A percentile compares a stretch with the other conserved stretches of the same genome.
These are phyloP conservation scores for Pythium insidiosum DNA, from an alignment of 352 stramenopile genomes.

Conservation along the genomic window DNA sequence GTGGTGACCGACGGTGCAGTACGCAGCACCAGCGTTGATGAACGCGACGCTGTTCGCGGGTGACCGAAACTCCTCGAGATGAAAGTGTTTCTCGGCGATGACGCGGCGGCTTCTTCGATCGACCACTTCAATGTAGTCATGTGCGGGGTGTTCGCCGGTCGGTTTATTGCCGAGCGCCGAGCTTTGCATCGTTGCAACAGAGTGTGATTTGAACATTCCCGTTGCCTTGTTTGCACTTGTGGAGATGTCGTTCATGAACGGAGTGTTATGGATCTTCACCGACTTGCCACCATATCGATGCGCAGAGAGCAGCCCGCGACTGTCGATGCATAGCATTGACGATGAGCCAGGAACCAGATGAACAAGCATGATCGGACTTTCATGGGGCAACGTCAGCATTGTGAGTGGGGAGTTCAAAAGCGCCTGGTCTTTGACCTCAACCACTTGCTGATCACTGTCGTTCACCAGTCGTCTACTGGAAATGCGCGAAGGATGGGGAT, in stretches of 20 bases:
- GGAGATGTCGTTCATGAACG: conserved; percentile 36
- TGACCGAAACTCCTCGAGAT: conserved; percentile 8
- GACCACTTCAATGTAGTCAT: conserved; percentile 51
- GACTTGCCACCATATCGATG: conserved; percentile 56
- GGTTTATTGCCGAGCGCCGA: conserved; percentile 9
- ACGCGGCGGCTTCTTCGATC: conserved; percentile 62
- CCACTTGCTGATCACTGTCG: no score
- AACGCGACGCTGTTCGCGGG: conserved; percentile 42
- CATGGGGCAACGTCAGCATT: conserved; percentile 45
- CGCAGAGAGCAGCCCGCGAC: conserved; percentile 52
- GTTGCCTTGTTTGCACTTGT: conserved; percentile 28
- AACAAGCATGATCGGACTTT: conserved; percentile 45
- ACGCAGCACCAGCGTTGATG: conserved; percentile 39
- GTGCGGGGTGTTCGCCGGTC: conserved; percentile 12
- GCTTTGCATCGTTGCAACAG: background rate
- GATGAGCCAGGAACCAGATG: conserved; percentile 34
- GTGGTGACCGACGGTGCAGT: conserved; percentile 63
- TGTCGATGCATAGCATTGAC: conserved; percentile 60
- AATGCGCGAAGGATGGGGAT: conserved; percentile 65
- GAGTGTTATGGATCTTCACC: conserved; percentile 42
- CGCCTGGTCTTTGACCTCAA: no score
- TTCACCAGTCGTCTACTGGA: no score
- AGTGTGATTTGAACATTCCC: conserved; percentile 26
- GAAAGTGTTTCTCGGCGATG: conserved; percentile 31
- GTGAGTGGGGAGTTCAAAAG: conserved; percentile 4